Evolutionary conservation across 495 filamentous ascomycete genomes (phyloP), one percentile per base, ranked within the genome.

Genomic region (Cercophora sp.): DNA sequence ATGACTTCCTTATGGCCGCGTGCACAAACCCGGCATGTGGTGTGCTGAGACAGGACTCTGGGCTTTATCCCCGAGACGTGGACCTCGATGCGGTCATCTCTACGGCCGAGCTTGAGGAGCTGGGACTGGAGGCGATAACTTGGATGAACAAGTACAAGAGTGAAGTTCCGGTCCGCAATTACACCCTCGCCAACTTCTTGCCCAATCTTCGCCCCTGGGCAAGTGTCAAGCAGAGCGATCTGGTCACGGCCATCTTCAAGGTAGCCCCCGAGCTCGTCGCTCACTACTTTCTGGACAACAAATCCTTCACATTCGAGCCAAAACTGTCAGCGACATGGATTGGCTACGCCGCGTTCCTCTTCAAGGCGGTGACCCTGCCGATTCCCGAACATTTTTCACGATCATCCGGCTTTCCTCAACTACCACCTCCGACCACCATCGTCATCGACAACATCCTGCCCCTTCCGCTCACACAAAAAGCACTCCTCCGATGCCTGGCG

Each of bases 291-390:
- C 74, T 80, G 43, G 83, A 79, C 62, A 89, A 86, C 64, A 84
- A 83, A 35, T 79, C 82, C 59, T 95, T 97, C 66, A 78, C 83
- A 3, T 88, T 94, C 43, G 94, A 96, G 22, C 91, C 93, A 0
- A 97, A 96, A 60, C 75, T 91, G 8, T 89, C 89, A 1, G 78
- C 88, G 0, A 92, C 91, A 3, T 99, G 93, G 93, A 85, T 97
- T 58, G 91, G 91, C 16, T 96, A 91, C 62, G 90, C 88, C 2
- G 79, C 89, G 0, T 88, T 97, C 48, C 69, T 99, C 4, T 91
- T 93, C 64, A 86, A 85, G 19, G 77, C 79, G 1, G 79, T 96
- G 5, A 77, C 85, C 48, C 65, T 96, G 19, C 84, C 86, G 10
- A 72, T 94, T 37, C 89, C 89, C 11, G 57, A 70, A 6, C 80